Evolutionary conservation across 2,329 filamentous ascomycete species (phyloP), one percentile per base, ranked within the genome.

Genomic region (Mycosphaerelloides madeirae): DNA sequence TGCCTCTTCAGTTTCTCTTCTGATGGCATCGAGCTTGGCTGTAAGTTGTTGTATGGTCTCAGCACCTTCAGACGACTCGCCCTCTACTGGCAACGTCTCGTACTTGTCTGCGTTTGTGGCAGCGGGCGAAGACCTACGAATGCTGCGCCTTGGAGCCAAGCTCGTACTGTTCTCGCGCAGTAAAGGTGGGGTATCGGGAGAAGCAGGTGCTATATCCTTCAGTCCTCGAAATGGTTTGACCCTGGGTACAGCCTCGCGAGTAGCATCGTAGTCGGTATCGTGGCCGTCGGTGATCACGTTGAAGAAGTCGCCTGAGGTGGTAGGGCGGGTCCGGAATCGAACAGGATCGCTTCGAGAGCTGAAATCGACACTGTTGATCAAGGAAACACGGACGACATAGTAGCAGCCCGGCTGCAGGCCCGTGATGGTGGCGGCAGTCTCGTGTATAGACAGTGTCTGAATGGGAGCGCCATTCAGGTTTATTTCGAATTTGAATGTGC

Each of bases 351-450:
- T 96, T 29, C 87, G 85, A 1, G 90, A 88, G 62, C 95, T 88
- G 59, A 97, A 97, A 65, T 93, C 94, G 56, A 90, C 88, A 22
- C 84, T 80, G 38, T 91, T 95, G 42, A 96, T 85, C 31, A 91
- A 88, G 55, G 96, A 86, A 42, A 97, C 87, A 48, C 91, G 84
- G 20, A 98, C 83, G 54, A 95, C 94, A 69, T 97, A 97, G 60
- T 90, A 94, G 59, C 87, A 86, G 53, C 85, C 83, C 0, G 93
- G 89, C 57, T 85, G 83, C 6, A 98, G 75, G 31, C 90, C 88
- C 25, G 85, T 89, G 43, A 98, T 89, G 35, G 87, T 90, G 41
- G 96, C 89, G n/a, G 88, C 86, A 0, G 85, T 88, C 64, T 95
- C 88, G 54, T 81, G 78, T 57, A 82, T 81, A 52, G 80, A 83